A percentile compares a stretch with the other conserved stretches of the same genome.
Evolutionary conservation across 2,329 filamentous ascomycete genomes (phyloP).

Genomic region (Periconia digitata): DNA sequence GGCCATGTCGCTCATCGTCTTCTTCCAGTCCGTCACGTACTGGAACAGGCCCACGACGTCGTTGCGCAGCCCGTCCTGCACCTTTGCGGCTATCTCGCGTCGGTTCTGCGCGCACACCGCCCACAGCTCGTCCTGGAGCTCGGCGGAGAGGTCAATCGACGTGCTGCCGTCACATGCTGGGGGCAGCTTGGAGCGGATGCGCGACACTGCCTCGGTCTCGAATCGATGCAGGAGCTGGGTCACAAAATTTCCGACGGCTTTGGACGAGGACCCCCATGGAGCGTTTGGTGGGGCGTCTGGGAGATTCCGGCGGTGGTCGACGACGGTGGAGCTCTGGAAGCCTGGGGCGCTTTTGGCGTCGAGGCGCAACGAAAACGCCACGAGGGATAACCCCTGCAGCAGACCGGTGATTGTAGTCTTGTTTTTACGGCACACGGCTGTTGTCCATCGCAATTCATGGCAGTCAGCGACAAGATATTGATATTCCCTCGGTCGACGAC

Average conservation of each 20-base stretch:
- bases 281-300: constrained; percentile 15
- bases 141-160: constrained; percentile 25
- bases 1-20: constrained; percentile 27
- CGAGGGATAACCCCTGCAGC: constrained; percentile 17
- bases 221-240: constrained; percentile 18
- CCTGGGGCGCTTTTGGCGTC: constrained; percentile 16
- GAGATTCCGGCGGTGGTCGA: constrained; percentile 21
- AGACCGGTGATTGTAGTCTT: constrained; percentile 24
- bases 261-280: constrained; percentile 16
- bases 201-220: constrained; percentile 18
- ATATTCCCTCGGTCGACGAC: neutral
- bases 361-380: constrained; percentile 18
- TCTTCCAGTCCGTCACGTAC: constrained; percentile 40
- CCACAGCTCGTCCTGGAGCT: constrained; percentile 37
- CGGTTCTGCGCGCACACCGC: constrained; percentile 29
- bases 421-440: constrained; percentile 18
- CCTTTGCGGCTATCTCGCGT: constrained; percentile 26
- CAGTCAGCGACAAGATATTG: neutral
- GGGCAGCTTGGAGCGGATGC: constrained; percentile 25
- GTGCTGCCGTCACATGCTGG: constrained; percentile 7
- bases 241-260: constrained; percentile 20
- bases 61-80: constrained; percentile 30
- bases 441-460: neutral
- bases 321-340: constrained; percentile 20
- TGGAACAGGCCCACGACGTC: constrained; percentile 38